Conservation (phyloP, 805 yeast genomes). For the Lipomyces sp. region DNA sequence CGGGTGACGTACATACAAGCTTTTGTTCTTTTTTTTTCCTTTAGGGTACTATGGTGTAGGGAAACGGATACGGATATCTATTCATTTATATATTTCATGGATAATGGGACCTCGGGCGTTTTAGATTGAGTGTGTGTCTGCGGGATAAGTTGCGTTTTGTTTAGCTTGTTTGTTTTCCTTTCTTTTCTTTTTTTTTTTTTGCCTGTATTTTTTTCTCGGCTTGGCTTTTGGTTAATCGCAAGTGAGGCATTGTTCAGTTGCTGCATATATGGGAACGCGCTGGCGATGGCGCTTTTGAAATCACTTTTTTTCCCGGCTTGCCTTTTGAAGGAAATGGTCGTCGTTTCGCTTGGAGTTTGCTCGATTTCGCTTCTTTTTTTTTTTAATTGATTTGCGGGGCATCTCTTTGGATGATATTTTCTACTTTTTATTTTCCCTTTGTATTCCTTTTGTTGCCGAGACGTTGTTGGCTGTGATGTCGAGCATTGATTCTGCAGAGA, state of each 20-base stretch:
- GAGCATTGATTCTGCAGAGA: too few species aligned
- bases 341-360: background rate
- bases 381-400: background rate
- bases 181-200: conserved; percentile 1
- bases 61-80: too few species aligned
- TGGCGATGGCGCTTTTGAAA: too few species aligned
- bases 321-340: background rate
- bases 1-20: too few species aligned
- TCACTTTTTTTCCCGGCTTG: background rate
- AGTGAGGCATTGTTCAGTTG: background rate
- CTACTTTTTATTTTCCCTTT: background rate
- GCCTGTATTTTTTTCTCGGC: background rate
- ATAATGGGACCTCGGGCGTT: background rate
- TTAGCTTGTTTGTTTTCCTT: background rate
- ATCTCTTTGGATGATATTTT: conserved; percentile 3
- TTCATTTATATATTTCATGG: background rate
- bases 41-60: too few species aligned
- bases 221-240: conserved; percentile 4
- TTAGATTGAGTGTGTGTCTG: too few species aligned
- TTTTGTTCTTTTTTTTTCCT: too few species aligned
- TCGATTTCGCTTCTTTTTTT: background rate
- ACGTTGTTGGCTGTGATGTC: too few species aligned
- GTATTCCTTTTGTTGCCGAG: background rate
- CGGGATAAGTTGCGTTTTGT: background rate
- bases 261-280: too few species aligned